Evolutionary conservation across 148 eudicot species (phyloP), one percentile per base, ranked within the genome.

Genomic region (Chenopodium suecicum): DNA sequence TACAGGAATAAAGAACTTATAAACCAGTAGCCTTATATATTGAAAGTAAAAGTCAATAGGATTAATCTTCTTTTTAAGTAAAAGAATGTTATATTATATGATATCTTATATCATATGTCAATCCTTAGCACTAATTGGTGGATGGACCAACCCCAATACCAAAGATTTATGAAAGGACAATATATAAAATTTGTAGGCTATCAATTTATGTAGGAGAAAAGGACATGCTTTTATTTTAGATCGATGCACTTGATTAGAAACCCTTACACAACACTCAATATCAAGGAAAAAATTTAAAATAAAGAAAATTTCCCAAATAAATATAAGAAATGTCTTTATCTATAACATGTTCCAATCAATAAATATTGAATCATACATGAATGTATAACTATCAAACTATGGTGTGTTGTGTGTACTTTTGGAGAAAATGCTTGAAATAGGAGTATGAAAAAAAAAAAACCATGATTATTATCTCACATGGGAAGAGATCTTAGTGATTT

Each of bases 251-350:
- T 76, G 32, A 63, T 76, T 76, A 60, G 48, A 29, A 48, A 74
- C 68, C 52, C 70, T 76, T 76, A 44, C 67, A 76, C 44, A 58
- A 20, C 67, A 76, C 65, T 58, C 78, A 60, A 76, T 44, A 14
- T 56, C 17, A 19, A 56, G 56, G 2, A 10, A 25, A 50, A 52
- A 52, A 12, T 12, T 1, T 0, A 32, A 22, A 60, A 37, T 0
- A 7, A 76, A 56, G 9, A n/a, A 46, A 56, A 56, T 3, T 56
- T 44, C 13, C 31, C 23, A 7, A 75, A 29, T 2, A 29, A 4
- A 17, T 0, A 19, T 6, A 2, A 41, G 14, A 71, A 1, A 37
- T 29, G 64, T 29, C 63, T 50, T 74, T 54, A 74, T 50, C n/a
- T 27, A 50, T 13, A 27, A 16, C 64, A 54, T 32, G 41, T 54